Conservation (phyloP, 805 yeast species). For the Lipomyces japonicus region DNA sequence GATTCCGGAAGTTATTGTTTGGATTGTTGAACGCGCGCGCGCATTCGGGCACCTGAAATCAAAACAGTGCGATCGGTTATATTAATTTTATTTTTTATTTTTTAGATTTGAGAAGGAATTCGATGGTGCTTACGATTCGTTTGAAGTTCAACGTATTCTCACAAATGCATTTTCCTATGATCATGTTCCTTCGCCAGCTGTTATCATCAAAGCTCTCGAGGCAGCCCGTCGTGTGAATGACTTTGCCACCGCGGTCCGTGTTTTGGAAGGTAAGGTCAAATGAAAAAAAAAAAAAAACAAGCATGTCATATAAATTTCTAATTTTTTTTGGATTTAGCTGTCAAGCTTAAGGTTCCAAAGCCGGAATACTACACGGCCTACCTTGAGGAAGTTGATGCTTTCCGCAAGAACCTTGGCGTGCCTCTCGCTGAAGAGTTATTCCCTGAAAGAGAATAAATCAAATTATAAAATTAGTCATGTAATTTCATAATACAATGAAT, state of each 20-base stretch:
- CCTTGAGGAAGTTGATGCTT: constrained; percentile 87
- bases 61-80: constrained; percentile 31
- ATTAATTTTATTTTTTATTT: not conserved
- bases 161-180: constrained; percentile 98
- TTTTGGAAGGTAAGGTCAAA: constrained; percentile 70
- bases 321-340: constrained; percentile 33
- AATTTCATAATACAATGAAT: too few species aligned
- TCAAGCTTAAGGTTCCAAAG: constrained; percentile 93
- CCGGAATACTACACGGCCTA: constrained; percentile 92
- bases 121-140: constrained; percentile 84
- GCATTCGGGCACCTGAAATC: constrained; percentile 26
- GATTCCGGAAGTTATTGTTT: too few species aligned
- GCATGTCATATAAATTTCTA: not conserved
- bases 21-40: too few species aligned
- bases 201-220: constrained; percentile 89
- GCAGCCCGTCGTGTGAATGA: constrained; percentile 99
- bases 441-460: constrained; percentile 35
- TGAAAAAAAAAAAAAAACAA: not conserved
- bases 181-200: constrained; percentile 96
- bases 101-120: constrained; percentile 87
- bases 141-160: constrained; percentile 86
- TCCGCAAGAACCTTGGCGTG: constrained; percentile 82
- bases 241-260: constrained; percentile 97
- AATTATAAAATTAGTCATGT: not conserved
- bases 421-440: constrained; percentile 89